These are phyloP conservation scores for Sordaria brevicollis DNA, from an alignment of 495 filamentous ascomycete genomes.

Conservation along the genomic window DNA sequence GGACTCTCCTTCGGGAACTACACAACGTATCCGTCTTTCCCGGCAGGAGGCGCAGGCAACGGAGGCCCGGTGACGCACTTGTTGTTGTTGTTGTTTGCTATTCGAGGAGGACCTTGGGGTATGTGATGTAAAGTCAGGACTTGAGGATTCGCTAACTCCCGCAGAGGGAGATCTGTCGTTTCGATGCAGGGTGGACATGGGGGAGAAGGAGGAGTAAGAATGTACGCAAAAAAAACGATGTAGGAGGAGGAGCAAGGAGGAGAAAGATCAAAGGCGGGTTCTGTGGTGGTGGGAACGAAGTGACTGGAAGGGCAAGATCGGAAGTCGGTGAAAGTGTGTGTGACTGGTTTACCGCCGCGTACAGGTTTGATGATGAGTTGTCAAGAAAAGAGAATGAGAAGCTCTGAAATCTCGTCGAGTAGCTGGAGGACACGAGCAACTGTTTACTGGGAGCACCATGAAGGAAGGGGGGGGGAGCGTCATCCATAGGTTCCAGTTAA, in stretches of 20 bases:
- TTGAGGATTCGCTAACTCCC: constrained; percentile 14
- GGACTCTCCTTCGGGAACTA: constrained; percentile 40
- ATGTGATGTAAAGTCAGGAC: constrained; percentile 13
- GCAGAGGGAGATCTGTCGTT: constrained; percentile 19
- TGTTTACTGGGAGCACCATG: neutral
- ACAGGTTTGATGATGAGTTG: neutral
- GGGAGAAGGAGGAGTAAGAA: neutral
- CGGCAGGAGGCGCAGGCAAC: constrained; percentile 34
- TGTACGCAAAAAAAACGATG: neutral
- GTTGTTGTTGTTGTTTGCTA: constrained; percentile 19
- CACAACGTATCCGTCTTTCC: constrained; percentile 45
- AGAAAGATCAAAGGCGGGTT: neutral
- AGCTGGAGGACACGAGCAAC: neutral
- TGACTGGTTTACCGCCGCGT: neutral
- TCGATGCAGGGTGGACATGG: constrained; percentile 1
- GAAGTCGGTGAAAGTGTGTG: neutral
- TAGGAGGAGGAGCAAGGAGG: neutral
- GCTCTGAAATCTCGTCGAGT: neutral
- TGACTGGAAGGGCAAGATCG: neutral
- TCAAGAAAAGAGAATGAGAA: constrained; percentile 1
- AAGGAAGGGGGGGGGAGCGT: neutral
- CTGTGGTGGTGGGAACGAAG: neutral
- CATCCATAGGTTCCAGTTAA: neutral
- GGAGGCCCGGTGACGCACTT: constrained; percentile 29
- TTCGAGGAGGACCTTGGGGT: constrained; percentile 14